phyloP scores from a whole-genome alignment of 2,329 filamentous ascomycete species.

The Nakataea oryzae region DNA sequence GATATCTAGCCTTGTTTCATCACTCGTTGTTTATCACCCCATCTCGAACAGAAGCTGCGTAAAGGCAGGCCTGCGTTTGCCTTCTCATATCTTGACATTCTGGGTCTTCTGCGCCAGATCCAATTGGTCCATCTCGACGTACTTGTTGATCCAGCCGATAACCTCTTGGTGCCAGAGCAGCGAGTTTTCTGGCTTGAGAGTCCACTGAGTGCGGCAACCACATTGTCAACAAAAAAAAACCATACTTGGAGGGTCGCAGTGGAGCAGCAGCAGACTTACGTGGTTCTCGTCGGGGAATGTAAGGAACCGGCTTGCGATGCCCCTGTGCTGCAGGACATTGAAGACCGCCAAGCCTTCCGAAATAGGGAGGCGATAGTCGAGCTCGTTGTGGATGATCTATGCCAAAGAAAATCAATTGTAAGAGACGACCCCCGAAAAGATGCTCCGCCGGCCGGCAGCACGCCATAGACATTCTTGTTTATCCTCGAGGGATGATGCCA shows the following conservation, averaged over 20 bases:
- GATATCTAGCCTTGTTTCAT: not conserved
- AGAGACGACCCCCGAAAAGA: too few relatives aligned
- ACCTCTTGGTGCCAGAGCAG: slow-evolving; percentile 86
- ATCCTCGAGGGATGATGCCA: not conserved
- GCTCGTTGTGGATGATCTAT: slow-evolving; percentile 66
- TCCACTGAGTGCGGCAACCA: slow-evolving; percentile 42
- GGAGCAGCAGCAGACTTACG: slow-evolving; percentile 19
- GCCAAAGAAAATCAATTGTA: not conserved
- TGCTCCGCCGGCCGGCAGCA: too few relatives aligned
- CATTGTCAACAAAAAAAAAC: slow-evolving; percentile 16
- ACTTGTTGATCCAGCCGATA: slow-evolving; percentile 64
- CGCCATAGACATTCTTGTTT: not conserved
- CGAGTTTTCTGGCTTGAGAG: slow-evolving; percentile 84
- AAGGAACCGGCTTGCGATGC: slow-evolving; percentile 67
- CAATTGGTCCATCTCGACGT: slow-evolving; percentile 30
- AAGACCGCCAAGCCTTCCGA: slow-evolving; percentile 78
- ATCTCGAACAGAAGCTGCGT: not conserved
- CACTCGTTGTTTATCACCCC: not conserved
- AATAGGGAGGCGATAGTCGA: slow-evolving; percentile 82
- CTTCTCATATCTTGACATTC: slow-evolving; percentile 1
- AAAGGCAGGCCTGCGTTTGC: not conserved
- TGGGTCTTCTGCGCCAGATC: not conserved
- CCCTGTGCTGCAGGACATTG: slow-evolving; percentile 69
- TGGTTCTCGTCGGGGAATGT: slow-evolving; percentile 70
- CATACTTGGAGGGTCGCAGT: slow-evolving; percentile 17